Conservation (phyloP, 768 basidiomycete species). For the Filobasidium floriforme region DNA sequence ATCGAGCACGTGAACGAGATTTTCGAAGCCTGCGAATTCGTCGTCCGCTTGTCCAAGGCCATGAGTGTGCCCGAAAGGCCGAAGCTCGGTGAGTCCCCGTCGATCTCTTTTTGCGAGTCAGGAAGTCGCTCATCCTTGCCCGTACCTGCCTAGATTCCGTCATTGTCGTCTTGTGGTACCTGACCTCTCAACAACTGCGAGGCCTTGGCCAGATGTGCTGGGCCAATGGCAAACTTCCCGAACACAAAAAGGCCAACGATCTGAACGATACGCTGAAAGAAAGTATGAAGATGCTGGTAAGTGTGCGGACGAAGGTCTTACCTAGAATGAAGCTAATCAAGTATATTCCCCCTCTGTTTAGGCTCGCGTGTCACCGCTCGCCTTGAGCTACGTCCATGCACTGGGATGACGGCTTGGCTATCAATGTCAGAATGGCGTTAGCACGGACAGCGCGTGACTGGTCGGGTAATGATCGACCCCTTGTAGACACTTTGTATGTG, state of each 20-base stretch:
- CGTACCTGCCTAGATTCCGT: background rate
- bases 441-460: no score
- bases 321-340: background rate
- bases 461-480: background rate
- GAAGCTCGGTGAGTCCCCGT: background rate
- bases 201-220: background rate
- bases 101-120: background rate
- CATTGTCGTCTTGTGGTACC: conserved; percentile 4
- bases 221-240: background rate
- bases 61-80: conserved; percentile 7
- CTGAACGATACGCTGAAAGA: background rate
- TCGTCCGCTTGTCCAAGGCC: background rate
- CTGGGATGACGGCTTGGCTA: background rate
- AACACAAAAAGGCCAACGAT: background rate
- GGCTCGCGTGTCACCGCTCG: conserved; percentile 1
- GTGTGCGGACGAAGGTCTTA: background rate
- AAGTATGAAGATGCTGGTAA: conserved; percentile 5
- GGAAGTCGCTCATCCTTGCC: background rate
- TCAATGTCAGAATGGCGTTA: no score
- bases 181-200: conserved; percentile 1
- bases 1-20: conserved; percentile 1
- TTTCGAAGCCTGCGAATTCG: background rate
- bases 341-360: background rate
- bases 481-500: background rate
- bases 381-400: conserved; percentile 1